Evolutionary conservation across 176 grass and related monocot genomes (phyloP).

Genomic region (Olyra latifolia): DNA sequence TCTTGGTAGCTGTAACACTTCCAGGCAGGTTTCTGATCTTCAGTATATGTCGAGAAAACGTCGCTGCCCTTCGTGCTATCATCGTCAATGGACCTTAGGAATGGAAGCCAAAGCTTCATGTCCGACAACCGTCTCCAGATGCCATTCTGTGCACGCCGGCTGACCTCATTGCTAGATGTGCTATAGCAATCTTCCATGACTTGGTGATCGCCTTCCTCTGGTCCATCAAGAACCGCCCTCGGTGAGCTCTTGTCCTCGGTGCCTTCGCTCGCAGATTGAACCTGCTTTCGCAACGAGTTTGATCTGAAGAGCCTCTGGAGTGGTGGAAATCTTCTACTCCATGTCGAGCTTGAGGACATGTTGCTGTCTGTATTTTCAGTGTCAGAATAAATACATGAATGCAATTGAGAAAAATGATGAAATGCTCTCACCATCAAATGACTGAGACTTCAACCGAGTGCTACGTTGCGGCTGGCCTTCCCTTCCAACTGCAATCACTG

Average conservation of each 20-base stretch:
- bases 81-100: slow-evolving; percentile 43
- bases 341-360: slow-evolving; percentile 60
- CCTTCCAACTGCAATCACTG: slow-evolving; percentile 65
- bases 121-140: slow-evolving; percentile 73
- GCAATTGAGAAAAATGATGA: not conserved
- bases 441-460: slow-evolving; percentile 26
- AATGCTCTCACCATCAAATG: slow-evolving; percentile 58
- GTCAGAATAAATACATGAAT: not conserved
- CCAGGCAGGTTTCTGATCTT: slow-evolving; percentile 73
- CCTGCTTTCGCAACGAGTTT: slow-evolving; percentile 50
- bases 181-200: slow-evolving; percentile 65
- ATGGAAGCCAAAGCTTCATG: slow-evolving; percentile 71
- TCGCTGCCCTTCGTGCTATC: slow-evolving; percentile 52
- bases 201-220: slow-evolving; percentile 42
- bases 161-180: slow-evolving; percentile 53
- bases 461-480: slow-evolving; percentile 36
- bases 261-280: slow-evolving; percentile 31
- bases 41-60: slow-evolving; percentile 30
- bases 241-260: slow-evolving; percentile 69
- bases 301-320: slow-evolving; percentile 70
- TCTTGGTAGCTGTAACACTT: slow-evolving; percentile 83
- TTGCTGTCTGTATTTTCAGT: slow-evolving; percentile 39
- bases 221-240: slow-evolving; percentile 65
- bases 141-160: slow-evolving; percentile 41
- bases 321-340: slow-evolving; percentile 61